phyloP scores from a whole-genome alignment of 1,284 basidiomycete species.

The Hymenochaete sp. region DNA sequence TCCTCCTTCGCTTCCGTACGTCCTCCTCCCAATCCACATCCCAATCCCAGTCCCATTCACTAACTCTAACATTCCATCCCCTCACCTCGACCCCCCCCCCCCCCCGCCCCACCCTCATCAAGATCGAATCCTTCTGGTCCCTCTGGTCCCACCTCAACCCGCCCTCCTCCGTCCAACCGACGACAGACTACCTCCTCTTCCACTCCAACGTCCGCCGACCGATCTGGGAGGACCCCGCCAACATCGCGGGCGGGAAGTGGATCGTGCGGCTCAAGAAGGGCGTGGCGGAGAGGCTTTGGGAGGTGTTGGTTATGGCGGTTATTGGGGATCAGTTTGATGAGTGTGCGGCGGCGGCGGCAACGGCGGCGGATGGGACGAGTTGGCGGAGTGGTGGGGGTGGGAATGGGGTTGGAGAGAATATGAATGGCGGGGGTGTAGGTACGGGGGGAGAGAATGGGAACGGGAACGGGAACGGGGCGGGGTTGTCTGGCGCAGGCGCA shows the following conservation, averaged over 20 bases:
- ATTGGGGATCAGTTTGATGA: constrained; percentile 74
- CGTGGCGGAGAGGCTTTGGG: constrained; percentile 74
- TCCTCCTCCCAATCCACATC: constrained; percentile 18
- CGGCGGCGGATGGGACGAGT: constrained; percentile 5
- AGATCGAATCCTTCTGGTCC: constrained; percentile 82
- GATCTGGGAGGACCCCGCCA: constrained; percentile 86
- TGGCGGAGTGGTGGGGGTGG: constrained; percentile 7
- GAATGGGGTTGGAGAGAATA: constrained; percentile 1
- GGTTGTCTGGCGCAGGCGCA: constrained; percentile 11
- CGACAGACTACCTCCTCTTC: constrained; percentile 81
- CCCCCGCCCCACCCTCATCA: constrained; percentile 7
- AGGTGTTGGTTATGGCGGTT: constrained; percentile 69
- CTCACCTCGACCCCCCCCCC: background rate
- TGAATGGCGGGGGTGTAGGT: background rate
- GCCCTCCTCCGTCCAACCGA: constrained; percentile 64
- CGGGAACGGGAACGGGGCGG: constrained; percentile 22
- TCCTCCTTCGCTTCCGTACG: constrained; percentile 67
- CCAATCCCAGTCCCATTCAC: too few relatives aligned
- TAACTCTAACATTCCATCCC: background rate
- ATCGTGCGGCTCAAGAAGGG: constrained; percentile 80
- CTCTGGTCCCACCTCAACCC: constrained; percentile 72
- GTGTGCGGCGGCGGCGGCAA: constrained; percentile 30
- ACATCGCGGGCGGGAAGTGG: constrained; percentile 86
- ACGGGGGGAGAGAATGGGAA: background rate
- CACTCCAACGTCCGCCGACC: constrained; percentile 73